A percentile compares a stretch with the other conserved stretches of the same genome.
These are phyloP conservation scores for Prunus fruticosa DNA, from an alignment of 306 rosid genomes.

Conservation along the genomic window DNA sequence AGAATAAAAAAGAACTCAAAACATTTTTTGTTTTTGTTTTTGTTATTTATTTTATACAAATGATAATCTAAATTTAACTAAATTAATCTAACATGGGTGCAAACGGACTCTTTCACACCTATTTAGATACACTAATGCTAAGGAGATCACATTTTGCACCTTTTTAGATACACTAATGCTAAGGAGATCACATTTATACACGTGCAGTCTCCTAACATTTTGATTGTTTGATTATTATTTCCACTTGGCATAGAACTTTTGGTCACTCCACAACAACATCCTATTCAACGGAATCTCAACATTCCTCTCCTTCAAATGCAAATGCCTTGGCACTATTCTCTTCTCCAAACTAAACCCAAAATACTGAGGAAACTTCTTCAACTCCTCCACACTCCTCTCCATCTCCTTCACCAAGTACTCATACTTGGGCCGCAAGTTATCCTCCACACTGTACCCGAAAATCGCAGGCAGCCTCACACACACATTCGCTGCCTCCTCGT, in stretches of 20 bases:
- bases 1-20: too few relatives aligned
- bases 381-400: constrained; percentile 63
- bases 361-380: constrained; percentile 69
- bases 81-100: too few relatives aligned
- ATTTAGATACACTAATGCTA: too few relatives aligned
- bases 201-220: too few relatives aligned
- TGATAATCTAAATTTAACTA: too few relatives aligned
- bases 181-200: too few relatives aligned
- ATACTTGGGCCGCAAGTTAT: constrained; percentile 57
- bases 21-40: too few relatives aligned
- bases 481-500: constrained; percentile 45
- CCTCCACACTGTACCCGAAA: constrained; percentile 65
- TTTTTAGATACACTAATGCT: too few relatives aligned
- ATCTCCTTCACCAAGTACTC: constrained; percentile 62
- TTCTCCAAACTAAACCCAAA: constrained; percentile 75
- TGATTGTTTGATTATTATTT: constrained; percentile 7
- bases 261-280: constrained; percentile 71
- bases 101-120: too few relatives aligned
- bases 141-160: too few relatives aligned
- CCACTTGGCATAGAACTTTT: constrained; percentile 60
- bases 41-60: too few relatives aligned
- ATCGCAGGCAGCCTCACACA: constrained; percentile 68
- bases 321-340: constrained; percentile 62
- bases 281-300: constrained; percentile 56
- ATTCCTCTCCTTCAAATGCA: constrained; percentile 62